Conservation (phyloP, 805 yeast genomes). For the Scheffersomyces coipomensis region DNA sequence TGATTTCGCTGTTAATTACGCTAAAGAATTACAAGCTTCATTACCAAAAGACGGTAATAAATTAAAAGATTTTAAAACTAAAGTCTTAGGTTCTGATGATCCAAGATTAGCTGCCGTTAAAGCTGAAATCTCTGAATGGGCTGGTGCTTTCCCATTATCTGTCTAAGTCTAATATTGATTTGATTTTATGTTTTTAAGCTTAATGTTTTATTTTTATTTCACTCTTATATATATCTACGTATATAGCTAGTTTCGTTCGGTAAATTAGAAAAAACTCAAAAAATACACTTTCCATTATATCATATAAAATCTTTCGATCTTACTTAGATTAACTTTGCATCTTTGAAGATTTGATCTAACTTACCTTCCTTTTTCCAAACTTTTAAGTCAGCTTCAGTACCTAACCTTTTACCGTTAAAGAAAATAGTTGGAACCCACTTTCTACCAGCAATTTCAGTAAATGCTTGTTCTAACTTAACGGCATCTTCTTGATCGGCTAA, state of each 20-base stretch:
- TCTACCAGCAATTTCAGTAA: slow-evolving; percentile 55
- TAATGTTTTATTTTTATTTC: no score
- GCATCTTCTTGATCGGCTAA: slow-evolving; percentile 49
- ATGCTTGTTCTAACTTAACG: slow-evolving; percentile 49
- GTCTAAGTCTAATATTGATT: slow-evolving; percentile 27
- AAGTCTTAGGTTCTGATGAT: slow-evolving; percentile 68
- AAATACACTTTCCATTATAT: background rate
- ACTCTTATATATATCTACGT: background rate
- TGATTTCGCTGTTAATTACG: slow-evolving; percentile 74
- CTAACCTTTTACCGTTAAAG: slow-evolving; percentile 57
- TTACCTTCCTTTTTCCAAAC: slow-evolving; percentile 30
- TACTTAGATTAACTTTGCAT: slow-evolving; percentile 10
- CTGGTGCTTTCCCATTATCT: slow-evolving; percentile 73
- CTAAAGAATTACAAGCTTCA: slow-evolving; percentile 69
- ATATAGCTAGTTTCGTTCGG: background rate
- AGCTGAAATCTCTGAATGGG: slow-evolving; percentile 86
- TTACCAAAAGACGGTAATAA: slow-evolving; percentile 92
- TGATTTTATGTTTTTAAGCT: no score
- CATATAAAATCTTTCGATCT: background rate
- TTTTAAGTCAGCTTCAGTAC: slow-evolving; percentile 52
- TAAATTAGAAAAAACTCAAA: no score
- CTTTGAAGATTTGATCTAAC: slow-evolving; percentile 32
- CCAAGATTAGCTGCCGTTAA: slow-evolving; percentile 63
- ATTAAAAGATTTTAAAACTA: slow-evolving; percentile 92
- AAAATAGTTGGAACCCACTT: slow-evolving; percentile 73